Conservation (phyloP, 805 yeast genomes). For the Deakozyma indianensis region DNA sequence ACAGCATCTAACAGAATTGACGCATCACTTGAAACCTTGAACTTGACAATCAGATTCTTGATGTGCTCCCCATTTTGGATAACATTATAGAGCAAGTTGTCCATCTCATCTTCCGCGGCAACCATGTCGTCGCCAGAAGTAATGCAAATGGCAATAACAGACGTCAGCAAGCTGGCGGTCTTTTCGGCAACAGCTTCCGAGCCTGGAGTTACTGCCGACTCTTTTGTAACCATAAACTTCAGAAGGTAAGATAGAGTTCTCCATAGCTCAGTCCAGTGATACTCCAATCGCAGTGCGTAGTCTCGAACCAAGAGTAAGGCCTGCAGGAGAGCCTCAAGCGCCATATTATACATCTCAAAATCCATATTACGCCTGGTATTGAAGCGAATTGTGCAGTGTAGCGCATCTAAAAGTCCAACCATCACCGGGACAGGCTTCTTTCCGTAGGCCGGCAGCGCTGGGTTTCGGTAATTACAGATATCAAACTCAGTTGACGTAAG, state of each 20-base stretch:
- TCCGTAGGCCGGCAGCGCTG: slow-evolving; percentile 14
- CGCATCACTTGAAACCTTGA: slow-evolving; percentile 4
- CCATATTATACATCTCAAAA: slow-evolving; percentile 15
- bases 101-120: slow-evolving; percentile 18
- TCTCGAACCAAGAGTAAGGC: slow-evolving; percentile 9
- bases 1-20: slow-evolving; percentile 8
- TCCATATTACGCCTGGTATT: slow-evolving; percentile 18
- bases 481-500: slow-evolving; percentile 4
- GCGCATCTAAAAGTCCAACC: slow-evolving; percentile 22
- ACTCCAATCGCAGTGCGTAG: slow-evolving; percentile 8
- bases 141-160: slow-evolving; percentile 16
- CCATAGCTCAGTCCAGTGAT: slow-evolving; percentile 28
- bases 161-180: slow-evolving; percentile 9
- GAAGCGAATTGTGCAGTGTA: slow-evolving; percentile 20
- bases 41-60: slow-evolving; percentile 2
- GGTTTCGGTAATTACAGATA: slow-evolving; percentile 13
- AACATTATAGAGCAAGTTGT: slow-evolving; percentile 19
- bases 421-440: slow-evolving; percentile 15
- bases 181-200: slow-evolving; percentile 4
- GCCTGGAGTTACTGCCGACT: slow-evolving; percentile 2
- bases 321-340: slow-evolving; percentile 14
- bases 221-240: slow-evolving; percentile 11
- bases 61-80: slow-evolving; percentile 16
- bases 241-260: slow-evolving; percentile 18
- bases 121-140: slow-evolving; percentile 20